Base-by-base conservation (phyloP, 495 filamentous ascomycete genomes). In the Neurospora sp. region DNA sequence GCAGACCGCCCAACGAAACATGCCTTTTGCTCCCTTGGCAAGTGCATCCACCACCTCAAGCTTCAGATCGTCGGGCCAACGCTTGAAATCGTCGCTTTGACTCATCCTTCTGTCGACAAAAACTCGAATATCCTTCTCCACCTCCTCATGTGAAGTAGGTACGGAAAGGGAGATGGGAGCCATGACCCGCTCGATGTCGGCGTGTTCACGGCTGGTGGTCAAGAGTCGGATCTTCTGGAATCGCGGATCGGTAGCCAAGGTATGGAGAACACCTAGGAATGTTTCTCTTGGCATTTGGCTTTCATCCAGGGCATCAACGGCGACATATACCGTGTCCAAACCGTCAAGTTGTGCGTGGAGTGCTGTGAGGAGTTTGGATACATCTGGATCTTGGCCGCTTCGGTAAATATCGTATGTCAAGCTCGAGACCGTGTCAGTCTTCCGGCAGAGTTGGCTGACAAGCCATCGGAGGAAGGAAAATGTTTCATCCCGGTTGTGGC, bases 1-100 rank as follows among this genome's bases (percentile, higher is more conserved):
- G 73, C 83, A 84, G 8, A 81, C 79, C 5, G 79, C 81, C 84
- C 82, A 86, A 20, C 83, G 82, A 70, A 85, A 85, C 83, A 85
- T 85, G 27, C 83, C 82, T 73, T 82, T 76, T 9, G 82, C 83
- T 59, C 78, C 77, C 0, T 71, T 68, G 2, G 79, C 70, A 31
- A 85, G 68, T 1, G 72, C 70, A 2, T 75, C 69, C 38, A 80
- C 75, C 37, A 83, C 78, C 38, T 81, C 75, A 16, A 14, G 20
- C n/a, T 74, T 73, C 14, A 84, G 74, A 3, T 44, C 69, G 8
- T 37, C 0, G 0, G 72, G 42, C 76, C 78, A 84, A 20, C 27
- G 41, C n/a, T 38, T 38, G 42, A 82, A 81, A 39, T 27, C 70
- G 0, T 39, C 37, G 20, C 77, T 74, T 10, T 37, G 72, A 14